Base-by-base conservation (phyloP, 768 basidiomycete genomes). In the Mycena pura region DNA sequence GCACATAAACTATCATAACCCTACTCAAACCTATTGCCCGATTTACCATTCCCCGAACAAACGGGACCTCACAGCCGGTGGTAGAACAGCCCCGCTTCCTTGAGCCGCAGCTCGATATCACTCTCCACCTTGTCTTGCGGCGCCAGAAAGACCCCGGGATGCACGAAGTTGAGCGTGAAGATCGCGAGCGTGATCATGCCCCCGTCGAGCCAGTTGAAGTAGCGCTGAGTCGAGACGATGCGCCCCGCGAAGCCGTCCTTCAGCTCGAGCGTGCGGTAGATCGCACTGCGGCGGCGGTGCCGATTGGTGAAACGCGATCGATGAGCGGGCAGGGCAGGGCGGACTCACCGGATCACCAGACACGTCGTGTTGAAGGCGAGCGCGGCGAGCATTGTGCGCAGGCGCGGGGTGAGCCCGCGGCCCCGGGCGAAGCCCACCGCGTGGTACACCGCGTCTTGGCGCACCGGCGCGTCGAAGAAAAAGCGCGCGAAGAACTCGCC, bases 101-200 rank as follows among this genome's bases (percentile, higher is more conserved):
- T n/a, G n/a, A n/a, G n/a, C n/a, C n/a, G n/a, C n/a, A n/a, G n/a
- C n/a, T n/a, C n/a, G n/a, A n/a, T n/a, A n/a, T n/a, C n/a, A n/a
- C n/a, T n/a, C n/a, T n/a, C n/a, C n/a, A n/a, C n/a, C n/a, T n/a
- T n/a, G n/a, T n/a, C n/a, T n/a, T n/a, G n/a, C n/a, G n/a, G n/a
- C n/a, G n/a, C n/a, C n/a, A n/a, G n/a, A n/a, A n/a, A n/a, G n/a
- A n/a, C n/a, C 49, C 74, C 77, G 6, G 80, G 80, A 59, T 79
- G 78, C 60, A 77, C 71, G 52, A 79, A 13, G 66, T 78, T 79
- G 15, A 80, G 62, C 3, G 73, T 68, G 57, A 70, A 73, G 65
- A 81, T 74, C 48, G 49, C 49, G 11, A 50, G 13, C 32, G 25
- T 13, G 11, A 50, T 24, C 34, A 38, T 36, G 19, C 6, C 79